Evolutionary conservation across 495 filamentous ascomycete species (phyloP).

Genomic region (Xylona heveae): DNA sequence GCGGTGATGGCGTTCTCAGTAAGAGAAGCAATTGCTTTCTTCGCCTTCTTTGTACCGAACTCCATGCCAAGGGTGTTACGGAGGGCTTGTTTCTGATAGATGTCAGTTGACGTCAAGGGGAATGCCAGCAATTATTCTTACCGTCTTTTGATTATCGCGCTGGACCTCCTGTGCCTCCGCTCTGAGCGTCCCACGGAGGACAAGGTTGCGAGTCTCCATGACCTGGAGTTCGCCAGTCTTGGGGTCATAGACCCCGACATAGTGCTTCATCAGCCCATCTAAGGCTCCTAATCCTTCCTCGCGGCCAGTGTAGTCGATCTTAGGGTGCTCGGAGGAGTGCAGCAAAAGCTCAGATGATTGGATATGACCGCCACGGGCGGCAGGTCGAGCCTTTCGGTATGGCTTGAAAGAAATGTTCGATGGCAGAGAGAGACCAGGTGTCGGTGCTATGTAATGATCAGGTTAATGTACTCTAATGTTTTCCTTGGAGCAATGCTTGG

Average conservation of each 20-base stretch:
- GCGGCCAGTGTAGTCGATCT: constrained; percentile 60
- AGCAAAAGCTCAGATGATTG: constrained; percentile 46
- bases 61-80: constrained; percentile 58
- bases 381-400: constrained; percentile 30
- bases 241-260: constrained; percentile 70
- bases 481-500: constrained; percentile 1
- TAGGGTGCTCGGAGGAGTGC: constrained; percentile 51
- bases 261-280: constrained; percentile 57
- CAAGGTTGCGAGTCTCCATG: constrained; percentile 52
- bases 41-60: constrained; percentile 88
- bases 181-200: constrained; percentile 41
- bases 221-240: constrained; percentile 48
- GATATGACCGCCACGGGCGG: constrained; percentile 20
- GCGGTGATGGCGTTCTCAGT: constrained; percentile 56
- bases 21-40: constrained; percentile 57
- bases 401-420: constrained; percentile 34
- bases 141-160: constrained; percentile 19
- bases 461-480: not conserved
- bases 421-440: constrained; percentile 41
- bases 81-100: constrained; percentile 6
- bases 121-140: constrained; percentile 10
- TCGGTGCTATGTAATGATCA: constrained; percentile 27
- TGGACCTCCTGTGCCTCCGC: constrained; percentile 18
- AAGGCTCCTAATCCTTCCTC: constrained; percentile 42
- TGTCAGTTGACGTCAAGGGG: constrained; percentile 24